Conservation (phyloP, 2,329 filamentous ascomycete species). For the Monosporascus sp. region DNA sequence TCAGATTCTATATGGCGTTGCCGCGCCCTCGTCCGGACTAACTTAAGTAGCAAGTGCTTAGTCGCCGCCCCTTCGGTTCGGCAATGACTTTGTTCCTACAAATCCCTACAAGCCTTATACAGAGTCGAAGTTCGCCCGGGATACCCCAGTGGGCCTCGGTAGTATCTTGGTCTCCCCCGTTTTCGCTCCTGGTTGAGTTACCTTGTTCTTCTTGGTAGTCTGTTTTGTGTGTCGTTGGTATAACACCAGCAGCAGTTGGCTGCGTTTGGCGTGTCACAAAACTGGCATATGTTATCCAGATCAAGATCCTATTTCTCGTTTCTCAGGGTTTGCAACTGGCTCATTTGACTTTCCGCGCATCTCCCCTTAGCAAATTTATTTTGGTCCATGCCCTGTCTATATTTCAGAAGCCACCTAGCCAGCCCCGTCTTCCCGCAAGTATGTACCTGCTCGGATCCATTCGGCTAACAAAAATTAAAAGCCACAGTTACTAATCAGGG, state of each 20-base stretch:
- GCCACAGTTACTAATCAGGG: conserved; percentile 2
- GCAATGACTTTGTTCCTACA: not conserved
- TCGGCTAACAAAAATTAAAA: not conserved
- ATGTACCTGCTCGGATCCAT: not conserved
- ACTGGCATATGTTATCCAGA: not conserved
- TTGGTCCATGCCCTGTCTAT: not conserved
- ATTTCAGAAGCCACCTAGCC: not conserved
- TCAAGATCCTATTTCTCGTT: no score
- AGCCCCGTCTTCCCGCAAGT: not conserved
- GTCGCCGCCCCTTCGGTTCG: not conserved
- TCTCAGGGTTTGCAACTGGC: not conserved
- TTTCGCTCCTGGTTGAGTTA: not conserved
- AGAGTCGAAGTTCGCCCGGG: not conserved
- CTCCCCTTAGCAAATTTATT: not conserved
- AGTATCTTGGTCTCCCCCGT: not conserved
- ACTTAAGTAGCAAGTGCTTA: not conserved
- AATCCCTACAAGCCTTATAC: not conserved
- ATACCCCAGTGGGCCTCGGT: not conserved
- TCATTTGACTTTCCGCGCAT: not conserved
- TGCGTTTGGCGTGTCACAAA: not conserved
- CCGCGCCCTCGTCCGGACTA: not conserved
- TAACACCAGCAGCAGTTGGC: not conserved
- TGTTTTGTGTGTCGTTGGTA: not conserved
- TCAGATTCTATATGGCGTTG: not conserved
- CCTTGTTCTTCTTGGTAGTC: not conserved